Evolutionary conservation across 805 yeast species (phyloP), one percentile per base, ranked within the genome.

Genomic region (Brettanomyces nanus): DNA sequence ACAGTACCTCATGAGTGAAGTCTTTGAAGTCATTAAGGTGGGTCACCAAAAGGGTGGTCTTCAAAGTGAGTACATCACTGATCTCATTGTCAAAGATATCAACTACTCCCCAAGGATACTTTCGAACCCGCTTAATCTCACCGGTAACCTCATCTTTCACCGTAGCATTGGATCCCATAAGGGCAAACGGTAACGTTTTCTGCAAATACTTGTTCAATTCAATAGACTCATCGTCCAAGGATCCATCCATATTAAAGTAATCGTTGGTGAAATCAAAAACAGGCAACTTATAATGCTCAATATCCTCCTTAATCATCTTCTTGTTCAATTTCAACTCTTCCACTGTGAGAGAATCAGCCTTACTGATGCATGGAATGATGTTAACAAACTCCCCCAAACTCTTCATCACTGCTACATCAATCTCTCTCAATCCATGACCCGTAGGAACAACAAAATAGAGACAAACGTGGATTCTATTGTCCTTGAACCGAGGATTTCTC

Each of bases 21-120:
- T 87, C 96, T 62, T 85, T 85, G 60, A 87, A 76, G 55, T 87
- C 96, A 56, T 80, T 80, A 60, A 87, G 71, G 62, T 86, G 95
- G 14, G 92, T 78, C 51, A 84, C 81, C 52, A 87, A 71, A 42
- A 87, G 65, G 4, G 87, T 75, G 52, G 85, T 85, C 58, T 87
- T 78, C 58, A 87, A 69, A 30, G 83, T 73, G 31, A 85, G 74
- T 56, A 87, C 83, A 60, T 87, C 96, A 46, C 86, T 80, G 44
- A 75, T 70, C 38, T 80, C 80, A 25, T 89, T 80, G 39, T 70
- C 71, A 40, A 74, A 77, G 30, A 74, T 67, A 36, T 64, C 68
- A 25, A 77, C 71, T n/a, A 62, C 47, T 2, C 87, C 87, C 87
- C 87, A 82, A 3, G 77, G 76, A 51, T 77, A 80, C 45, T 59